Evolutionary conservation across 257 asterid species (phyloP), one percentile per base, ranked within the genome.

Genomic region (Nicotiana sylvestris): DNA sequence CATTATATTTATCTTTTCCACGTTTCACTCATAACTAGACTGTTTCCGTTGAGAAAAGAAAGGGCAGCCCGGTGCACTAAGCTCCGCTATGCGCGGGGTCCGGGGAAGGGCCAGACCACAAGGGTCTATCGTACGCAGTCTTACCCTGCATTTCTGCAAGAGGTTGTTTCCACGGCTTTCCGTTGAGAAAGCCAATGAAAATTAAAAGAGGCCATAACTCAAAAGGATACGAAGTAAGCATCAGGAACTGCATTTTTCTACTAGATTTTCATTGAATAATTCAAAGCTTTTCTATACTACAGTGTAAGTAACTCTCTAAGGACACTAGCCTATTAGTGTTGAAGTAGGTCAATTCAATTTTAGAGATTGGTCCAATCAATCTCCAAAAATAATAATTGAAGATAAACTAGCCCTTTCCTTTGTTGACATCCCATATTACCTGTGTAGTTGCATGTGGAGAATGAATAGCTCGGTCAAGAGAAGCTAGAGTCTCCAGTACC

Each of bases 381-480:
- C 33, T 72, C 60, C 61, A 53, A 72, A 25, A 72, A 43, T 33
- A 43, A 46, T 46, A 51, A 46, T 25, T 46, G 35, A 46, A 72
- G 79, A 46, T 37, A 21, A 72, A 72, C 25, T 46, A 6, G 13
- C 39, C 61, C 37, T 74, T 66, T 49, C 66, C 51, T 81, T 27
- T 29, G 68, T 78, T 69, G 81, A 68, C 56, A 65, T 82, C 81
- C 57, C 58, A 78, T 30, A 55, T 79, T 85, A 94, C 99, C 98
- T 93, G 99, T 37, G 98, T 92, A 81, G 98, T 87, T 78, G 99
- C 99, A 90, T 94, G 98, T 35, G 98, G 98, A 84, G 99, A 94
- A 93, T 96, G 92, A 88, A 96, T 96, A 81, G 95, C 96, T 55
- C 96, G 95, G 88, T 96, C 99, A 85, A 96, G 98, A 76, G 97